These are phyloP conservation scores for Lichtheimia ramosa DNA, from an alignment of 371 early-diverging fungal genomes.

Conservation along the genomic window DNA sequence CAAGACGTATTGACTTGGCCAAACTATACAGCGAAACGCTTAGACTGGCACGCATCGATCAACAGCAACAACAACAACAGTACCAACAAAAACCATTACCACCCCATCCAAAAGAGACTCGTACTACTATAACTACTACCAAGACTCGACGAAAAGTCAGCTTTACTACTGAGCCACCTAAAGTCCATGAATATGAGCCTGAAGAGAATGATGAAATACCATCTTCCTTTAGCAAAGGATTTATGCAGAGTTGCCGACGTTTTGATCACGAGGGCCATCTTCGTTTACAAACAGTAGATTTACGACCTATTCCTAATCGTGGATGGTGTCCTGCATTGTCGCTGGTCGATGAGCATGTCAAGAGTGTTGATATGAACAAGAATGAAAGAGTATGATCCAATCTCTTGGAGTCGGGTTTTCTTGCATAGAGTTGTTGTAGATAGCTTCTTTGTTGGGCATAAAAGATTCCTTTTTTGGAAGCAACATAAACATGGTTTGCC, in stretches of 20 bases:
- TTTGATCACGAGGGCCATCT: slow-evolving; percentile 6
- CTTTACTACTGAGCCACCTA: slow-evolving; percentile 32
- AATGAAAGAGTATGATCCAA: not conserved
- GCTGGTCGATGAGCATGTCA: not conserved
- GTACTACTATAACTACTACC: not conserved
- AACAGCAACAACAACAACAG: not conserved
- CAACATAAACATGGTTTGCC: not conserved
- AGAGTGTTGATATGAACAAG: not conserved
- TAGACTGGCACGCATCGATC: slow-evolving; percentile 5
- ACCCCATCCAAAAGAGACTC: not conserved
- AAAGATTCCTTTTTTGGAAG: not conserved
- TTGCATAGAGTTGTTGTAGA: not conserved
- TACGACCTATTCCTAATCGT: slow-evolving; percentile 17
- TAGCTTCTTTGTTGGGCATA: not conserved
- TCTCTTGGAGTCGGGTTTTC: not conserved
- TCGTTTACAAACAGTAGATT: slow-evolving; percentile 10
- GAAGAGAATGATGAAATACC: slow-evolving; percentile 14
- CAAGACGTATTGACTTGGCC: slow-evolving; percentile 20
- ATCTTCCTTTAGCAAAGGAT: not conserved
- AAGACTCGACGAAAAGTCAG: slow-evolving; percentile 23
- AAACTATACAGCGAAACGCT: slow-evolving; percentile 20
- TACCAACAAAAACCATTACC: not conserved
- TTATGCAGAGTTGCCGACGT: not conserved
- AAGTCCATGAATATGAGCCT: slow-evolving; percentile 38
- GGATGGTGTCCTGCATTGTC: slow-evolving; percentile 2